These are phyloP conservation scores for Citrus glauca DNA, from an alignment of 345 rosid genomes.

Conservation along the genomic window DNA sequence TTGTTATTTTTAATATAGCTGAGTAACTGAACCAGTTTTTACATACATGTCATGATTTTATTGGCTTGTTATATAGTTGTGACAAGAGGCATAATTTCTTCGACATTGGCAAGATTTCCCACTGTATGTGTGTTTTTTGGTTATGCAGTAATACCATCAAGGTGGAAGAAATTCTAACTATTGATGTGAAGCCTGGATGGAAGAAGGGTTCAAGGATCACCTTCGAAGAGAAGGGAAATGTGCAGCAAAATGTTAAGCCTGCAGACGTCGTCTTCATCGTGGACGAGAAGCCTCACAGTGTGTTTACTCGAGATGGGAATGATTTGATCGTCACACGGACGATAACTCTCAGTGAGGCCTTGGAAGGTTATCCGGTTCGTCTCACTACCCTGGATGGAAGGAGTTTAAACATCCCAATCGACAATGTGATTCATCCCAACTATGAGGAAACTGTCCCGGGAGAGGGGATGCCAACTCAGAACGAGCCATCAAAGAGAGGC, in stretches of 20 bases:
- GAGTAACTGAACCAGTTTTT: not conserved
- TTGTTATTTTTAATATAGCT: not conserved
- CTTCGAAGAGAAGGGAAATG: slow-evolving; percentile 48
- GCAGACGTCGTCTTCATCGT: slow-evolving; percentile 51
- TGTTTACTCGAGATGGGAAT: slow-evolving; percentile 56
- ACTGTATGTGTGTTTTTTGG: not conserved
- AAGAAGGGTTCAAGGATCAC: slow-evolving; percentile 55
- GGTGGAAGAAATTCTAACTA: slow-evolving; percentile 38
- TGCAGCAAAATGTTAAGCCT: slow-evolving; percentile 34
- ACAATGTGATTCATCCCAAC: slow-evolving; percentile 45
- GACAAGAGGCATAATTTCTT: no score
- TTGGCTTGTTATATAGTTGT: no score
- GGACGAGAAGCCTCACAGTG: slow-evolving; percentile 58
- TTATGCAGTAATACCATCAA: slow-evolving; percentile 31
- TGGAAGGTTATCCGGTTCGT: slow-evolving; percentile 48
- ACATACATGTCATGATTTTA: no score
- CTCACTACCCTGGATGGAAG: slow-evolving; percentile 57
- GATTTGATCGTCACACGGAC: slow-evolving; percentile 43
- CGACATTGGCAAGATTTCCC: not conserved
- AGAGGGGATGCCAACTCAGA: slow-evolving; percentile 66
- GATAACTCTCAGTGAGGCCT: slow-evolving; percentile 53
- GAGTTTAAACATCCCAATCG: slow-evolving; percentile 35
- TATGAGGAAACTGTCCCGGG: slow-evolving; percentile 44
- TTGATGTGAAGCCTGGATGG: slow-evolving; percentile 50
- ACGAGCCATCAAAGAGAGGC: slow-evolving; percentile 51